phyloP scores from a whole-genome alignment of 164 flowering plant species.

The Umbellularia californica region DNA sequence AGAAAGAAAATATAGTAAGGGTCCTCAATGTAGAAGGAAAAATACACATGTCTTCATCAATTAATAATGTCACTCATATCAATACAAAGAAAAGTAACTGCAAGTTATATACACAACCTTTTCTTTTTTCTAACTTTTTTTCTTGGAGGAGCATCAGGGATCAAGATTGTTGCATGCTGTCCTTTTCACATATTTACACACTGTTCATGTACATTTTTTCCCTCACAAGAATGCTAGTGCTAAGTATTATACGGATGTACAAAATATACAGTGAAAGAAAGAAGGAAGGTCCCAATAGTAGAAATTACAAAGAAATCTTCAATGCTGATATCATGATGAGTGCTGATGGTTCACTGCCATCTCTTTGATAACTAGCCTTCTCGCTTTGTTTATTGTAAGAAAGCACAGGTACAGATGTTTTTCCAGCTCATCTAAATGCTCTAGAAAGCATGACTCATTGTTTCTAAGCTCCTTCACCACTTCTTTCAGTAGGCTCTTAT shows the following conservation, averaged over 20 bases:
- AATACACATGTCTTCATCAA: neutral
- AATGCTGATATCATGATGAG: neutral
- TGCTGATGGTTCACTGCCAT: neutral
- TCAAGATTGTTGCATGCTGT: neutral
- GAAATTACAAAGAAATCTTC: neutral
- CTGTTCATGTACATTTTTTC: neutral
- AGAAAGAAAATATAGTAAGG: too few species aligned
- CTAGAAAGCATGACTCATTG: conserved; percentile 41
- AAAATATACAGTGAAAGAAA: neutral
- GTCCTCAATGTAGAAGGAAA: neutral
- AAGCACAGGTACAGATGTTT: conserved; percentile 61
- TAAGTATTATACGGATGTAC: neutral
- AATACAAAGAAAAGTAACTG: neutral
- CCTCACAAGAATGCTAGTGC: neutral
- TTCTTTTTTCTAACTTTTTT: neutral
- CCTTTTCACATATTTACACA: neutral
- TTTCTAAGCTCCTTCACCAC: conserved; percentile 48
- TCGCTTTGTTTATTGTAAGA: conserved; percentile 60
- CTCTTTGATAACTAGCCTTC: conserved; percentile 50
- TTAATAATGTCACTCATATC: too few species aligned
- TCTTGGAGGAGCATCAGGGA: neutral
- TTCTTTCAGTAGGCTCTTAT: conserved; percentile 43
- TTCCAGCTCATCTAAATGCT: conserved; percentile 67
- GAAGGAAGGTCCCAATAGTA: neutral
- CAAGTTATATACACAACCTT: neutral